A percentile compares a stretch with the other conserved stretches of the same genome.
Conservation (phyloP, 2,329 filamentous ascomycete genomes). For the Neonectria neomacrospora region DNA sequence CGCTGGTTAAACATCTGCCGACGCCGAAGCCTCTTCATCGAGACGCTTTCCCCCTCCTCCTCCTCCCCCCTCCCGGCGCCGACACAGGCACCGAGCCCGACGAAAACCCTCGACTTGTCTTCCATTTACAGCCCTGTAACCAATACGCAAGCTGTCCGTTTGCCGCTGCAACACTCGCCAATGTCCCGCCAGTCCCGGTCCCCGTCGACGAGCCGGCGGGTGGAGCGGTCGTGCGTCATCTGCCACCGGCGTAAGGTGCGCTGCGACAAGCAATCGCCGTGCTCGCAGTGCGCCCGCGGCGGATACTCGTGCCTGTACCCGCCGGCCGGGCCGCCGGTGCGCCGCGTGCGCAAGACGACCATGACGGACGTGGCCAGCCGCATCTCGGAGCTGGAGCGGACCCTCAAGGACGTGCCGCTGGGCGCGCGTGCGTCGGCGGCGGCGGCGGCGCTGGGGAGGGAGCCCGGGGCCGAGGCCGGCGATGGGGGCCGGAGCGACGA, state of each 20-base stretch:
- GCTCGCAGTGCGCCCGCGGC: conserved; percentile 72
- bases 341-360: conserved; percentile 45
- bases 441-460: background rate
- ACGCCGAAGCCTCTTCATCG: conserved; percentile 14
- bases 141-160: too few relatives aligned
- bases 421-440: background rate
- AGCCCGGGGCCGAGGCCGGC: background rate
- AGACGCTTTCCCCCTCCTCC: background rate
- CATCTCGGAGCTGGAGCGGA: conserved; percentile 50
- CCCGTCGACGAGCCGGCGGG: conserved; percentile 11
- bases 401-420: conserved; percentile 30
- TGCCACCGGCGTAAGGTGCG: conserved; percentile 70
- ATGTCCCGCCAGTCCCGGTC: conserved; percentile 21
- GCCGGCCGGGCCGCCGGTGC: conserved; percentile 36
- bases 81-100: conserved; percentile 11
- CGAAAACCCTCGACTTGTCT: too few relatives aligned
- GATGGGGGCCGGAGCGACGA: conserved; percentile 32
- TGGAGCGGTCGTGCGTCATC: conserved; percentile 52
- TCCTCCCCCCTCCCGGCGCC: conserved; percentile 11
- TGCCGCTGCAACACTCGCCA: too few relatives aligned
- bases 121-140: background rate
- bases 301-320: conserved; percentile 48
- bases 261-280: conserved; percentile 78
- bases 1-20: conserved; percentile 11
- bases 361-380: conserved; percentile 50